A percentile compares a stretch with the other conserved stretches of the same genome.
Conservation (phyloP, 768 basidiomycete genomes). For the Kwoniella newhampshirensis region DNA sequence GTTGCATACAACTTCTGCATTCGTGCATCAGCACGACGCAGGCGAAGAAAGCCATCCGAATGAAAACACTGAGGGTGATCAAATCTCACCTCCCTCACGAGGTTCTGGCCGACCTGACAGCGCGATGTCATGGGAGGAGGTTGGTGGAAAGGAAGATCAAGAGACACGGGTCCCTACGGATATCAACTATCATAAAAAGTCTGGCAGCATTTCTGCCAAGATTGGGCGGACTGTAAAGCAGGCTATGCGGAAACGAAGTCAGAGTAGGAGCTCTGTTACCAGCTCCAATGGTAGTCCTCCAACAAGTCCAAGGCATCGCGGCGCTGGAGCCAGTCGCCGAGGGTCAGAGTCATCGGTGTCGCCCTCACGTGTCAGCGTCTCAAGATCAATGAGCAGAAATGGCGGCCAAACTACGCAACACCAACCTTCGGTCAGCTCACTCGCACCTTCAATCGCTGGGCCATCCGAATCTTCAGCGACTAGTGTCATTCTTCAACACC, state of each 20-base stretch:
- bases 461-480: slow-evolving; percentile 26
- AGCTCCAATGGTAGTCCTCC: slow-evolving; percentile 18
- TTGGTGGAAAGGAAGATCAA: slow-evolving; percentile 38
- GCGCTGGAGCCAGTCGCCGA: slow-evolving; percentile 23
- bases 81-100: slow-evolving; percentile 20
- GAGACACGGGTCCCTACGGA: slow-evolving; percentile 39
- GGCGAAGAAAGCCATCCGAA: neutral
- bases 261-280: slow-evolving; percentile 24
- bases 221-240: slow-evolving; percentile 34
- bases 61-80: slow-evolving; percentile 9
- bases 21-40: neutral
- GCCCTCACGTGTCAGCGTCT: slow-evolving; percentile 18
- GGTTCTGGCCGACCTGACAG: slow-evolving; percentile 24
- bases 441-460: slow-evolving; percentile 23
- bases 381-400: slow-evolving; percentile 12
- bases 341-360: slow-evolving; percentile 36
- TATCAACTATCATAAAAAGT: slow-evolving; percentile 36
- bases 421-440: slow-evolving; percentile 38
- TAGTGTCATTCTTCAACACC: slow-evolving; percentile 56
- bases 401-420: slow-evolving; percentile 58
- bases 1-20: slow-evolving; percentile 6
- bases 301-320: slow-evolving; percentile 26
- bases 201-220: slow-evolving; percentile 43
- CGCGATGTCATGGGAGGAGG: slow-evolving; percentile 50
- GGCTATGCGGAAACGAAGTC: slow-evolving; percentile 41